phyloP scores from a whole-genome alignment of 192 early-diverging fungal species.

The Geranomyces michiganensis region DNA sequence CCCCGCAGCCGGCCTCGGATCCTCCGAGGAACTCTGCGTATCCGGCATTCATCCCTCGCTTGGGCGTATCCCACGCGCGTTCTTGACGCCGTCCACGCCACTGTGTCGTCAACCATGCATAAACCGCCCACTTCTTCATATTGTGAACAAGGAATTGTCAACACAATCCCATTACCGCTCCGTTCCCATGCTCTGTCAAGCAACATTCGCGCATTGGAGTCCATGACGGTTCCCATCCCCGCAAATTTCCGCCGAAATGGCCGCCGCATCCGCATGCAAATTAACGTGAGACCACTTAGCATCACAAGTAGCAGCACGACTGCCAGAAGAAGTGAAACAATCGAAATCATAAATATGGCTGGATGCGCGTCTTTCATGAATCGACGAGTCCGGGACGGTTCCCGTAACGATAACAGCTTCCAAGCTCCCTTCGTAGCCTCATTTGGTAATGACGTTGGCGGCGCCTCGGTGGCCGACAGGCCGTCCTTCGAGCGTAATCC shows the following conservation, averaged over 20 bases:
- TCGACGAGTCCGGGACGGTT: not conserved
- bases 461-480: not conserved
- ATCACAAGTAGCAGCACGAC: not conserved
- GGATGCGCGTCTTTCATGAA: constrained; percentile 27
- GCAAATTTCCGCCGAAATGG: not conserved
- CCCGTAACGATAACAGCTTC: not conserved
- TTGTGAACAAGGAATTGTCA: not conserved
- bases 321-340: constrained; percentile 21
- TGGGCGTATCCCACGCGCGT: constrained; percentile 19
- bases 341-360: constrained; percentile 14
- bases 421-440: not conserved
- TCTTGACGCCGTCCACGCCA: constrained; percentile 5
- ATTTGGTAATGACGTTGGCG: too few species aligned
- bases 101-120: constrained; percentile 13
- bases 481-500: not conserved
- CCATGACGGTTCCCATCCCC: too few species aligned
- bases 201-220: too few species aligned
- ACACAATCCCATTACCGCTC: not conserved
- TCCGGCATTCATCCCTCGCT: not conserved
- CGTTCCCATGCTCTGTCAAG: not conserved
- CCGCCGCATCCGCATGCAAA: constrained; percentile 4
- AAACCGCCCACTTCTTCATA: not conserved
- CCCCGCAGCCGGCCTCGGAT: not conserved
- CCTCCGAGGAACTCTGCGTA: not conserved
- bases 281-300: not conserved